Evolutionary conservation across 352 stramenopile species (phyloP), one percentile per base, ranked within the genome.

Genomic region (Blastocystis sp.): DNA sequence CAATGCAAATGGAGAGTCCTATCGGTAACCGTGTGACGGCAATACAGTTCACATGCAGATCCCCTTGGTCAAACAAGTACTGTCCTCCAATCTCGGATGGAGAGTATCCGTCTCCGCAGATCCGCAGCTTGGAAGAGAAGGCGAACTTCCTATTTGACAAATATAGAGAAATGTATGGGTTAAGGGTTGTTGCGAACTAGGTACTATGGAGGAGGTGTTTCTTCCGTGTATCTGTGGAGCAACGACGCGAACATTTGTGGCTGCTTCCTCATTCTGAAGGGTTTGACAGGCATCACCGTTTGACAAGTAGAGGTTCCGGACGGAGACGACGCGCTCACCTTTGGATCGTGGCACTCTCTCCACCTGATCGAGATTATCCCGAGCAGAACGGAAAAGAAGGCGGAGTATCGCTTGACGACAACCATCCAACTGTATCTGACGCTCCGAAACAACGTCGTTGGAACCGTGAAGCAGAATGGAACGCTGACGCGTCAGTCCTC

Each of bases 51-150:
- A 69, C 69, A 9, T n/a, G n/a, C 69, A 84, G 72, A n/a, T 84
- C 72, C 8, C 72, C 72, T 44, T 84, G 72, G 72, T 51, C 72
- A 67, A 84, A 84, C 29, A 51, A 84, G 48, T 84, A 84, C 34
- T 84, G 27, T 40, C 72, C 72, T n/a, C 46, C 72, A 9, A 27
- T 44, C 27, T 29, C 29, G 3, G 38, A 84, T 34, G 72, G 72
- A 8, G 72, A 67, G 18, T 84, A 42, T 38, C 72, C 72, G 29
- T 46, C 46, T n/a, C 14, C 11, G 2, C 36, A 40, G 18, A 44
- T 64, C 27, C 53, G 72, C 1, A 38, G 16, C 1, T 51, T 84
- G 1, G 72, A 84, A 36, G 53, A 84, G 53, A 84, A 32, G 4
- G 72, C 72, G 3, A 84, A 84, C 38, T 71, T 84, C 34, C 57